These are phyloP conservation scores for Cichorium intybus DNA, from an alignment of 140 eudicot genomes.

Conservation along the genomic window DNA sequence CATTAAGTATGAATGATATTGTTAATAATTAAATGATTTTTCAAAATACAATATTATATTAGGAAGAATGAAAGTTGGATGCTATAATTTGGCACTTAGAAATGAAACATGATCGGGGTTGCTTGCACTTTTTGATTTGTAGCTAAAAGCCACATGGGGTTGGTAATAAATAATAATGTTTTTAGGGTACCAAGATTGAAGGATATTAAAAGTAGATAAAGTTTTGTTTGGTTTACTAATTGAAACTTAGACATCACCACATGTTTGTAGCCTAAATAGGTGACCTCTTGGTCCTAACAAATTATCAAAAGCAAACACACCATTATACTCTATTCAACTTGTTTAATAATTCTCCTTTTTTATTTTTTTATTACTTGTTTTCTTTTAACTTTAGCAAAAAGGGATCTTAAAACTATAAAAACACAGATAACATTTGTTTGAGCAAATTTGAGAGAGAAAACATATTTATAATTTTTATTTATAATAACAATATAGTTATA, in stretches of 20 bases:
- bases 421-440: not conserved
- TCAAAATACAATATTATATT: not conserved
- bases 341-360: conserved; percentile 28
- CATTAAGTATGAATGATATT: too few relatives aligned
- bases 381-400: not conserved
- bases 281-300: conserved; percentile 41
- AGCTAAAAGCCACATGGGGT: conserved; percentile 38
- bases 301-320: conserved; percentile 37
- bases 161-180: conserved; percentile 26
- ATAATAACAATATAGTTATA: not conserved
- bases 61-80: not conserved
- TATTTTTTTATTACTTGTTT: not conserved
- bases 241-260: conserved; percentile 39
- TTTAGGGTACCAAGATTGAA: conserved; percentile 37
- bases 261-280: conserved; percentile 36
- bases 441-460: not conserved
- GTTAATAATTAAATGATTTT: too few relatives aligned
- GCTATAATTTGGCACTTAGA: not conserved
- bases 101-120: conserved; percentile 12
- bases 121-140: not conserved
- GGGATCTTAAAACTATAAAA: not conserved
- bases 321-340: conserved; percentile 19
- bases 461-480: not conserved
- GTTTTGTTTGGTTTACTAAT: conserved; percentile 23
- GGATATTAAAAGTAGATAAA: conserved; percentile 23